Evolutionary conservation across 2,329 filamentous ascomycete species (phyloP).

Genomic region (Claviceps pusilla): DNA sequence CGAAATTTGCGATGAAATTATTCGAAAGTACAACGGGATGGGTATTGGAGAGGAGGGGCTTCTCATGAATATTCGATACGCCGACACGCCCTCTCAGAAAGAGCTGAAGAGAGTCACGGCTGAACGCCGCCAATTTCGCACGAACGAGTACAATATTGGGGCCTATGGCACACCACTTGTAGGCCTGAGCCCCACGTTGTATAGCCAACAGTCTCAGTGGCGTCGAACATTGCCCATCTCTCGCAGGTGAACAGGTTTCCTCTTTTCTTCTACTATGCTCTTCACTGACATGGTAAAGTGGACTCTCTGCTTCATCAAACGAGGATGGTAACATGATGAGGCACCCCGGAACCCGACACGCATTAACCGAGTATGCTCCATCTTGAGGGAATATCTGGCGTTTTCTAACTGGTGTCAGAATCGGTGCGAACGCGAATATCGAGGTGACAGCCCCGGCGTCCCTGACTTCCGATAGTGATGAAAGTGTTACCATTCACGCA

Average conservation of each 20-base stretch:
- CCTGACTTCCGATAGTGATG: conserved; percentile 34
- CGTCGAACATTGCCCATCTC: conserved; percentile 17
- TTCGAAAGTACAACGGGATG: conserved; percentile 71
- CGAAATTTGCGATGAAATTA: conserved; percentile 79
- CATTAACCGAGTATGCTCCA: conserved; percentile 22
- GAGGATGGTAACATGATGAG: conserved; percentile 15
- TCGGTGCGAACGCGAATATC: conserved; percentile 24
- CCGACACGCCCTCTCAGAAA: conserved; percentile 93
- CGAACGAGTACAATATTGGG: conserved; percentile 80
- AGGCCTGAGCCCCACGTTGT: conserved; percentile 30
- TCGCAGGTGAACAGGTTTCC: conserved; percentile 16
- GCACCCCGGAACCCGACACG: conserved; percentile 18
- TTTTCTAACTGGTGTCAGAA: conserved; percentile 22
- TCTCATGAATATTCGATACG: conserved; percentile 86
- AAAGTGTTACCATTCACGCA: conserved; percentile 39
- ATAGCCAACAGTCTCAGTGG: conserved; percentile 23
- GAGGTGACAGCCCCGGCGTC: conserved; percentile 25
- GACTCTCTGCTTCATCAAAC: conserved; percentile 15
- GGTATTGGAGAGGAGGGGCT: conserved; percentile 63
- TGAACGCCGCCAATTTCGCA: conserved; percentile 86
- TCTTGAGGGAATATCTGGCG: conserved; percentile 11
- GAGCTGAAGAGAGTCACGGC: conserved; percentile 91
- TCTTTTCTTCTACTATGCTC: not conserved
- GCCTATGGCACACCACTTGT: conserved; percentile 51
- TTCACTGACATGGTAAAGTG: conserved; percentile 8